Base-by-base conservation (phyloP, 192 early-diverging fungal genomes). In the Podila clonocystis region DNA sequence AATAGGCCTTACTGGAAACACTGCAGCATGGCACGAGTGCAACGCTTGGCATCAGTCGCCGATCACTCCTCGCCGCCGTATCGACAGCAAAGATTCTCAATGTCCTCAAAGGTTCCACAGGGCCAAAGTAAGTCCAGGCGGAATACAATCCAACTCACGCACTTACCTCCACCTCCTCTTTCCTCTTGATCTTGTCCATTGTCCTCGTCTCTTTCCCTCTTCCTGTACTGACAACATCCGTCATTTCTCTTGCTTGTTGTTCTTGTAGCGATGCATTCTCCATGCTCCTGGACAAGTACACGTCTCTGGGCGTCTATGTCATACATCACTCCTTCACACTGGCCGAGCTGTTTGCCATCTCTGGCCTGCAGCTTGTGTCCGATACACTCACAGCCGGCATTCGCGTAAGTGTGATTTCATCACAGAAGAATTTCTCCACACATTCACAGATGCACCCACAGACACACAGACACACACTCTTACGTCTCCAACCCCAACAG, bases 361-460 rank as follows among this genome's bases (percentile, higher is more conserved):
- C 93, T 34, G 91, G 94, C 1, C 93, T 96, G 68, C 90, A 95
- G 58, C 76, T 96, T 55, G 92, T 92, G 29, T 92, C 94, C 50
- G 88, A 87, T 24, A 93, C 93, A 11, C 87, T 96, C 48, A 91
- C 90, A 58, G 86, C 91, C 59, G 84, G 91, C 26, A 72, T 93
- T 59, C 82, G 86, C 36, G 89, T 87, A 87, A 71, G 75, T 63
- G 22, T 22, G 30, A 34, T 48, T 65, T 58, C n/a, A 41, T 59
- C 58, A 29, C 55, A 26, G 11, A 20, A 38, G 5, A 24, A 45
- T 50, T 26, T 45, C 41, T 45, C 41, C 41, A 45, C 41, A 45
- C 41, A 45, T 17, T 17, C 15, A 45, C 41, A 45, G 41, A 45
- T 3, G 41, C 11, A 45, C 41, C 41, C 41, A 45, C 41, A 41